A percentile compares a stretch with the other conserved stretches of the same genome.
phyloP scores from a whole-genome alignment of 192 early-diverging fungal species.

The Gonapodya prolifera region DNA sequence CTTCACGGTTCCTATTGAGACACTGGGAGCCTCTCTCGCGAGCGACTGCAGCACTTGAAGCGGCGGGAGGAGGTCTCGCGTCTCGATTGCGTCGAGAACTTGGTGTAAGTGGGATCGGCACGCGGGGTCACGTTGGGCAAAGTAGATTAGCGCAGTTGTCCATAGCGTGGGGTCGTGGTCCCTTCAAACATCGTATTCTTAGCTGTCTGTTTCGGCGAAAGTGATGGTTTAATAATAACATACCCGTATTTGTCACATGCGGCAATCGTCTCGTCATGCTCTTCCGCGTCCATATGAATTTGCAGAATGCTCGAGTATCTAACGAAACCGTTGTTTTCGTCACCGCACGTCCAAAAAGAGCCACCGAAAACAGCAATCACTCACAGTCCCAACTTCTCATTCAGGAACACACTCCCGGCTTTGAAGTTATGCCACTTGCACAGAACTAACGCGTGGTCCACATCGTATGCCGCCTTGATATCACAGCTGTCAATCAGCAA shows the following conservation, averaged over 20 bases:
- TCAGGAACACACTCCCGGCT: conserved; percentile 75
- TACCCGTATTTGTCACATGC: conserved; percentile 37
- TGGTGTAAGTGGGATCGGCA: conserved; percentile 48
- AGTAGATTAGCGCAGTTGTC: conserved; percentile 29
- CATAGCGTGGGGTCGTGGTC: conserved; percentile 28
- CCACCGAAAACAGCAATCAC: background rate
- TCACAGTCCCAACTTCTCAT: conserved; percentile 67
- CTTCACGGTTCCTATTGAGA: conserved; percentile 77
- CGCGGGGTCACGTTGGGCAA: conserved; percentile 40
- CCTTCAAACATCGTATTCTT: conserved; percentile 36
- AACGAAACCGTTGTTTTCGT: too few relatives aligned
- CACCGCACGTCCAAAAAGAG: background rate
- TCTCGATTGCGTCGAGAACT: conserved; percentile 74
- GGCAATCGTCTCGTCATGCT: conserved; percentile 22
- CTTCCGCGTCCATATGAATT: conserved; percentile 26
- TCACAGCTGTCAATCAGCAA: conserved; percentile 4
- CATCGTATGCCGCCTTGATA: conserved; percentile 52
- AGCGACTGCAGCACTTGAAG: conserved; percentile 83
- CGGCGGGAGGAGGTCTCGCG: conserved; percentile 70
- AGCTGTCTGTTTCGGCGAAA: conserved; percentile 59
- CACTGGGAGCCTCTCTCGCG: conserved; percentile 52
- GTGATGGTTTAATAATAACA: conserved; percentile 26
- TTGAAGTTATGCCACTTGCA: conserved; percentile 76
- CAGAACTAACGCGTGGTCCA: conserved; percentile 82
- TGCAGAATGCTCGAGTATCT: conserved; percentile 32